Conservation (phyloP, 2,329 filamentous ascomycete species). For the Cladosporium sp. region DNA sequence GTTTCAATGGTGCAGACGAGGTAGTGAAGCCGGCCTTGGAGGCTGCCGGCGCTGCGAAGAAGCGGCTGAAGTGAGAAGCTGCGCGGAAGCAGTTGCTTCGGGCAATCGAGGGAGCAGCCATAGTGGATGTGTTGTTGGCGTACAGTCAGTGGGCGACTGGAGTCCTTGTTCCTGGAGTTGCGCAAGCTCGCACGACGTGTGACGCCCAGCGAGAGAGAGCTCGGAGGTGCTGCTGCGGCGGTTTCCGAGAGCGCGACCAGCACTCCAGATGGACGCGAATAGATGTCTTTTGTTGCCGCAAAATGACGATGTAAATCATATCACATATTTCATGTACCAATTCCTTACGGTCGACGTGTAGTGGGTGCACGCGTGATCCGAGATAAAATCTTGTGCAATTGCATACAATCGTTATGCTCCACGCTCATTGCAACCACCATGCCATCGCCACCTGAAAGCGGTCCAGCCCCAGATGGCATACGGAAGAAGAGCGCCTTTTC, state of each 20-base stretch:
- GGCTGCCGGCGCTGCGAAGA: conserved; percentile 2
- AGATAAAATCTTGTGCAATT: no score
- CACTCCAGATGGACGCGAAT: neutral
- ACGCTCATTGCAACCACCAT: neutral
- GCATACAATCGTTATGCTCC: no score
- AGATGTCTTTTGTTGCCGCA: neutral
- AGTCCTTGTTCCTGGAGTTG: no score
- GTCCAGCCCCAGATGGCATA: neutral
- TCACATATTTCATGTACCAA: no score
- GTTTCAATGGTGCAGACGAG: conserved; percentile 7
- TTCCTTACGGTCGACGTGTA: no score
- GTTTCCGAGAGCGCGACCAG: neutral
- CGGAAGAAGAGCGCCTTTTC: conserved; percentile 11
- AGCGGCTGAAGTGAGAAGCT: neutral
- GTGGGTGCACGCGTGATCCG: no score
- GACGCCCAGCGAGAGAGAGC: neutral
- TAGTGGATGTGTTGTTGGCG: neutral
- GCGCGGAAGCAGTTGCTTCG: conserved; percentile 9
- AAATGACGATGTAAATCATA: no score
- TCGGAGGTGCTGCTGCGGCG: neutral
- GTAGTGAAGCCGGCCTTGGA: conserved; percentile 11
- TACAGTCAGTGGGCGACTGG: neutral
- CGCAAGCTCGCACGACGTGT: neutral
- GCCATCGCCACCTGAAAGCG: conserved; percentile 5
- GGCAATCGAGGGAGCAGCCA: conserved; percentile 6